Conservation (phyloP, 306 rosid species). For the peach (Prunus persica) region DNA sequence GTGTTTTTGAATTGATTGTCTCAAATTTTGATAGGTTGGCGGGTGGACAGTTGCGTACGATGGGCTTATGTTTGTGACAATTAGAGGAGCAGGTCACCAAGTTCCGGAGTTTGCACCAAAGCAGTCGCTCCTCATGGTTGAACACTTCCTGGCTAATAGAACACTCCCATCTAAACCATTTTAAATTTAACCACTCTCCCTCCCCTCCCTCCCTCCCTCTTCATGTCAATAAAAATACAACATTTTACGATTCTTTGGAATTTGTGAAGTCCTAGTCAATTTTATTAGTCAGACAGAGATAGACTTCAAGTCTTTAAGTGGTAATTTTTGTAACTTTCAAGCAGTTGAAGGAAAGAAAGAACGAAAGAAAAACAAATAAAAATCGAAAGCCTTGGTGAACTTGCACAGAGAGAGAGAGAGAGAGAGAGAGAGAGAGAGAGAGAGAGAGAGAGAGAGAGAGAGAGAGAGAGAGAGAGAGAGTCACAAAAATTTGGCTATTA, state of each 20-base stretch:
- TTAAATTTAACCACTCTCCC: background rate
- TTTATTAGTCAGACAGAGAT: background rate
- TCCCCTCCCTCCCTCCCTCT: background rate
- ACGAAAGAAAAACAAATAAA: background rate
- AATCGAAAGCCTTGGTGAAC: background rate
- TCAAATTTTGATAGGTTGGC: slow-evolving; percentile 30
- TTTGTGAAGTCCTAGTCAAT: background rate
- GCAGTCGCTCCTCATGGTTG: slow-evolving; percentile 31
- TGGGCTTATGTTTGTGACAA: slow-evolving; percentile 42
- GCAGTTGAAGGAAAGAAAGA: background rate
- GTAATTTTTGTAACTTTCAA: background rate
- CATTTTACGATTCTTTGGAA: background rate
- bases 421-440: background rate
- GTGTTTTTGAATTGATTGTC: background rate
- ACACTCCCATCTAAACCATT: slow-evolving; percentile 34
- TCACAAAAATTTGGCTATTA: background rate
- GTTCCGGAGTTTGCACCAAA: slow-evolving; percentile 39
- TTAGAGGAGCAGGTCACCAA: slow-evolving; percentile 52
- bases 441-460: background rate
- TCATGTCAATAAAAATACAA: background rate
- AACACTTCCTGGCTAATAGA: slow-evolving; percentile 30
- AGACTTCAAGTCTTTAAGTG: background rate
- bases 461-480: background rate
- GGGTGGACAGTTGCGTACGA: slow-evolving; percentile 48
- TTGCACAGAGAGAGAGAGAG: no score